Evolutionary conservation across 2,329 filamentous ascomycete species (phyloP), one percentile per base, ranked within the genome.

Genomic region (Fusarium kyushuense): DNA sequence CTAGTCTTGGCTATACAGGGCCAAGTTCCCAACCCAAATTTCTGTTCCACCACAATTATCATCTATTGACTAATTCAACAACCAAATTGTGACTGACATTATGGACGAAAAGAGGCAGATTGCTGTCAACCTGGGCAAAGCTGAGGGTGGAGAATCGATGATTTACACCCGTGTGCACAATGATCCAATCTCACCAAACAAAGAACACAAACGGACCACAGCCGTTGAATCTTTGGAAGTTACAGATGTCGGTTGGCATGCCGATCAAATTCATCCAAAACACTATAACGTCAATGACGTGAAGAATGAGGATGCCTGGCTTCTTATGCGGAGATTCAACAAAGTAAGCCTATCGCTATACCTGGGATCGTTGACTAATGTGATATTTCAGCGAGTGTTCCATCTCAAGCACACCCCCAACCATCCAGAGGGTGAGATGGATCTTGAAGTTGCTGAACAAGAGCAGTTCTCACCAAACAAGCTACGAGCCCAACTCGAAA

Each of bases 381-480:
- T 7, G 9, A 16, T 2, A 3, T 4, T 6, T 6, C 2, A 71
- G 68, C 56, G 43, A 19, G 23, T 70, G 0, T 71, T 65, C 2
- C 57, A 70, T 21, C 27, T 71, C 2, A 59, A 66, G n/a, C 27
- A 57, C 25, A 27, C 16, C 2, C 19, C 42, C 3, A 4, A 33
- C 1, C 52, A 53, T 12, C 45, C 47, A 4, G 21, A 40, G 1
- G 35, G 45, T 12, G 45, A 60, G 3, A 32, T 71, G 19, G 68
- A 71, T 47, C 27, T 71, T 10, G 38, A 57, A 9, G 41, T 70
- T 16, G 89, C 91, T 9, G 88, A 92, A 45, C 89, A 93, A 53
- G 92, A 94, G 70, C 90, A 94, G 61, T 94, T 94, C 76, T 91
- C 90, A 0, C 91, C 92, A 0, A 92, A 95, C 73, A 95, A 94